A percentile compares a stretch with the other conserved stretches of the same genome.
These are phyloP conservation scores for Melastoma malabathricum DNA, from an alignment of 345 rosid genomes.

Conservation along the genomic window DNA sequence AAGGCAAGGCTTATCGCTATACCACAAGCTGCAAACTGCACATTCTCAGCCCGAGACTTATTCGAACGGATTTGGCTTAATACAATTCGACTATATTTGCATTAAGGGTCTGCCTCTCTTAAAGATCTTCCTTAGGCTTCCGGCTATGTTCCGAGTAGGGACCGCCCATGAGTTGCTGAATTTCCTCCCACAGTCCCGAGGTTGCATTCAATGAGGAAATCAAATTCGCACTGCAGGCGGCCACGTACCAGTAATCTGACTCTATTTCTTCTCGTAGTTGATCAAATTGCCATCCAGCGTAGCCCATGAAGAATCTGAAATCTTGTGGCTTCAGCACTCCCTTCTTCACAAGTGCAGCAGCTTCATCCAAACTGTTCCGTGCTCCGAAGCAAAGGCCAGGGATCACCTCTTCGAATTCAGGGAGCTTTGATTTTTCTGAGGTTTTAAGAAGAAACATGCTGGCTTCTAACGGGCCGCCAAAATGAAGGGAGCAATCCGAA, in stretches of 20 bases:
- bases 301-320: conserved; percentile 80
- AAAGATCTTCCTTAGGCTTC: conserved; percentile 60
- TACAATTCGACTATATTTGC: too few relatives aligned
- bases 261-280: conserved; percentile 82
- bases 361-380: conserved; percentile 69
- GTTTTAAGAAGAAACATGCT: conserved; percentile 64
- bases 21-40: too few relatives aligned
- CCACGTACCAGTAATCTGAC: conserved; percentile 68
- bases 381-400: conserved; percentile 77
- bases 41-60: too few relatives aligned
- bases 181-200: conserved; percentile 78
- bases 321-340: conserved; percentile 65
- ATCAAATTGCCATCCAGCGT: conserved; percentile 88
- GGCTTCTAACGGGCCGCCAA: conserved; percentile 89
- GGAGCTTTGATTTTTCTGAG: conserved; percentile 35
- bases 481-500: conserved; percentile 65
- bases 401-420: conserved; percentile 66
- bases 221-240: conserved; percentile 73
- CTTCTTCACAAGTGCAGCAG: conserved; percentile 60
- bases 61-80: too few relatives aligned
- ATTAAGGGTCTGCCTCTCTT: too few relatives aligned
- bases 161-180: conserved; percentile 87
- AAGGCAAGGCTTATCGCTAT: too few relatives aligned
- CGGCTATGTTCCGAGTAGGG: conserved; percentile 77
- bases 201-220: conserved; percentile 28